Conservation (phyloP, 176 grass and related monocot species). For the Zea luxurians region DNA sequence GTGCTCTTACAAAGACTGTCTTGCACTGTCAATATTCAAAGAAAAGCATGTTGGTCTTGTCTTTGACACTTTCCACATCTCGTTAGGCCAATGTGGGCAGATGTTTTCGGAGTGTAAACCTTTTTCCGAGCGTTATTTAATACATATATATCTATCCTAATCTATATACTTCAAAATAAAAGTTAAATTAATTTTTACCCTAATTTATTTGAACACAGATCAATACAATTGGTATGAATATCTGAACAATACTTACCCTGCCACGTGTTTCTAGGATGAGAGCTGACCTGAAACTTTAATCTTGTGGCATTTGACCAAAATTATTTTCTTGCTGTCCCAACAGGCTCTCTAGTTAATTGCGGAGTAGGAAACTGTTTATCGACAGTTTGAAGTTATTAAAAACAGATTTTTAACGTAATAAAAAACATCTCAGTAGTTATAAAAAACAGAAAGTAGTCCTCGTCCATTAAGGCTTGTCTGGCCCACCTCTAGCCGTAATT, state of each 20-base stretch:
- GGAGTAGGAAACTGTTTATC: background rate
- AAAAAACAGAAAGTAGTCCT: too few relatives aligned
- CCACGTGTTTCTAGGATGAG: background rate
- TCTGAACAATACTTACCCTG: background rate
- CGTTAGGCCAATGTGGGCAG: slow-evolving; percentile 8
- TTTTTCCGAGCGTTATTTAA: background rate
- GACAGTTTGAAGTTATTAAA: background rate
- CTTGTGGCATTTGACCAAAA: background rate
- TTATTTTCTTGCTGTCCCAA: background rate
- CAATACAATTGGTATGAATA: too few relatives aligned
- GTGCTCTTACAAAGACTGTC: too few relatives aligned
- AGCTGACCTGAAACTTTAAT: background rate
- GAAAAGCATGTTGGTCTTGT: background rate
- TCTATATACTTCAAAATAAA: too few relatives aligned
- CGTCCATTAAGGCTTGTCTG: too few relatives aligned
- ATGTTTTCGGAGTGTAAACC: background rate
- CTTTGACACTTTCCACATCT: background rate
- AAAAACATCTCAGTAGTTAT: too few relatives aligned
- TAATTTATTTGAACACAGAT: too few relatives aligned
- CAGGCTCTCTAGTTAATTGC: too few relatives aligned
- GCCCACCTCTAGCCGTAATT: too few relatives aligned
- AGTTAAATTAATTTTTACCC: too few relatives aligned
- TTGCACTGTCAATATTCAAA: slow-evolving; percentile 10
- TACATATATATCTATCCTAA: too few relatives aligned
- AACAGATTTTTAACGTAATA: too few relatives aligned